Evolutionary conservation across 129 eudicot genomes (phyloP).

Genomic region (Sambucus nigra): DNA sequence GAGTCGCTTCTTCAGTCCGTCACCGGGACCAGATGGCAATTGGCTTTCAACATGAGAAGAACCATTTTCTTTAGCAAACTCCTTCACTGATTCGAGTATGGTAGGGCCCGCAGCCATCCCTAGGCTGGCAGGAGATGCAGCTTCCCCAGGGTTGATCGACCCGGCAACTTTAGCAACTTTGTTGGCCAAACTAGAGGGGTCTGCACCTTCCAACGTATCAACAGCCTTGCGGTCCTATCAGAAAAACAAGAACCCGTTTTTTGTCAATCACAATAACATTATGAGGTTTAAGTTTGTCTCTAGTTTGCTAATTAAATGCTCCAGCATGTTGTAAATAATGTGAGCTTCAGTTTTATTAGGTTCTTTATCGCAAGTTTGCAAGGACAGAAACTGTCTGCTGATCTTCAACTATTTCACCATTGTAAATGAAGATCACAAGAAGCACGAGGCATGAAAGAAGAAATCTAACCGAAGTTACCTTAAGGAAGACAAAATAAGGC

Average conservation of each 20-base stretch:
- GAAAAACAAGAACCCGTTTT: background rate
- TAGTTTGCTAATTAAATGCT: too few relatives aligned
- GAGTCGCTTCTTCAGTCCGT: conserved; percentile 46
- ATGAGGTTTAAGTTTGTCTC: too few relatives aligned
- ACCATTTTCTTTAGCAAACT: conserved; percentile 46
- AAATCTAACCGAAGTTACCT: conserved; percentile 33
- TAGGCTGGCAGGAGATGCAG: conserved; percentile 92
- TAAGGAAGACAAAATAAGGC: conserved; percentile 74
- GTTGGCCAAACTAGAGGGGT: conserved; percentile 80
- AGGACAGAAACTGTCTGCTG: too few relatives aligned
- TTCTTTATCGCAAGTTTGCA: too few relatives aligned
- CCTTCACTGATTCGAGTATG: conserved; percentile 69
- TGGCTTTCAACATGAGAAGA: conserved; percentile 22
- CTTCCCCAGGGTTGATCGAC: conserved; percentile 53
- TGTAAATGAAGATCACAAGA: too few relatives aligned
- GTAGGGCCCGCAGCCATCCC: conserved; percentile 96
- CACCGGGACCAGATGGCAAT: conserved; percentile 21
- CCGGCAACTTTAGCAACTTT: conserved; percentile 93
- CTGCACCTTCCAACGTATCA: conserved; percentile 92
- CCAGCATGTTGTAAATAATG: too few relatives aligned
- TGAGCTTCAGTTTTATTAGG: too few relatives aligned
- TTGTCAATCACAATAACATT: too few relatives aligned
- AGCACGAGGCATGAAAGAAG: background rate
- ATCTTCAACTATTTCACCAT: too few relatives aligned
- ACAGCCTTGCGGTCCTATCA: conserved; percentile 65